These are phyloP conservation scores for Penicillium sp. DNA, from an alignment of 2,329 filamentous ascomycete species.

Conservation along the genomic window DNA sequence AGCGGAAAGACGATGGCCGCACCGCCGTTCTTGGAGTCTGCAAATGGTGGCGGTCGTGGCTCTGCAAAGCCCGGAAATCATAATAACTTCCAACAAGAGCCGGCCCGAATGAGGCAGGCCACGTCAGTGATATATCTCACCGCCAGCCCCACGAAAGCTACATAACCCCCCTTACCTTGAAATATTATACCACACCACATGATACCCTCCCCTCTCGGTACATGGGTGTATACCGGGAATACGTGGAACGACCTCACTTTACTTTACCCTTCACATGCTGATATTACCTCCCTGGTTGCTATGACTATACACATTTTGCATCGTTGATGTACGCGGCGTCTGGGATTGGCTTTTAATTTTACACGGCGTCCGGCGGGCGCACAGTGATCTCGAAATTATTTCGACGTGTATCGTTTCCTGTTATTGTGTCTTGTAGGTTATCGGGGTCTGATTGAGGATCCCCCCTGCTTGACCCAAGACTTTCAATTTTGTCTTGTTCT, in stretches of 20 bases:
- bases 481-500: neutral
- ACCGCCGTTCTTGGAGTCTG: constrained; percentile 58
- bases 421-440: constrained; percentile 10
- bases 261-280: constrained; percentile 9
- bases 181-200: constrained; percentile 5
- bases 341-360: constrained; percentile 6
- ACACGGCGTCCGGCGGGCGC: constrained; percentile 9
- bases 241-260: constrained; percentile 12
- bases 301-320: constrained; percentile 12
- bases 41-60: constrained; percentile 60
- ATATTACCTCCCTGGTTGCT: constrained; percentile 11
- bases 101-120: neutral
- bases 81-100: constrained; percentile 1
- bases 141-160: neutral
- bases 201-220: constrained; percentile 2
- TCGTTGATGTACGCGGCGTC: constrained; percentile 14
- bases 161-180: neutral
- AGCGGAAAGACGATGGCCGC: constrained; percentile 59
- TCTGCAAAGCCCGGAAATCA: constrained; percentile 36
- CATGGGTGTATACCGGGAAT: neutral
- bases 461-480: neutral
- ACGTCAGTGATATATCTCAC: neutral
- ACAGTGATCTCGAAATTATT: neutral
- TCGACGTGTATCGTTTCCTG: constrained; percentile 1
- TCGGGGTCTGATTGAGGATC: neutral